Evolutionary conservation across 78 protist species (phyloP).

Genomic region (Protostelium mycophagum): DNA sequence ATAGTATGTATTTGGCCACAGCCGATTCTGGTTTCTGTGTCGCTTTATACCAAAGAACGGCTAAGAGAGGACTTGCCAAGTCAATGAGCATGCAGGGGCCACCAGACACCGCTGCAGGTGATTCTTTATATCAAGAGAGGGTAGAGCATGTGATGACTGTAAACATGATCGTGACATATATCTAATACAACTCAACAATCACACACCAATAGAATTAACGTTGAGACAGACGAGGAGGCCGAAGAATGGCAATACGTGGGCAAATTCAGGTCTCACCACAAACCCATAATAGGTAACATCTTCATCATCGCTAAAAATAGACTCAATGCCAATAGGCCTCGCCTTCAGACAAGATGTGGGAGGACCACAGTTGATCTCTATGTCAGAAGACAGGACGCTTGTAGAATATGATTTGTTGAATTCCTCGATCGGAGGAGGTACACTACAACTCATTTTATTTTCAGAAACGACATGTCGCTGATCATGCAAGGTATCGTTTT

Average conservation of each 20-base stretch:
- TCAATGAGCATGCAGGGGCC: background rate
- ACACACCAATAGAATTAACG: no score
- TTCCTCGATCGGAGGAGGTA: conserved; percentile 22
- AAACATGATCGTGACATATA: no score
- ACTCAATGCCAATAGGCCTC: background rate
- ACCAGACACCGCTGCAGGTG: background rate
- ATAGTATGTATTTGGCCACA: background rate
- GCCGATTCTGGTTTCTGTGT: conserved; percentile 10
- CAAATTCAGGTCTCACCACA: conserved; percentile 24
- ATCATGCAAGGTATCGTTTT: no score
- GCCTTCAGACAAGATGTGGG: background rate
- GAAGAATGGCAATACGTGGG: conserved; percentile 56
- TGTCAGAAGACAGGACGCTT: conserved; percentile 36
- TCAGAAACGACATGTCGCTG: no score
- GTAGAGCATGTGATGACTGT: no score
- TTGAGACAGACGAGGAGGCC: background rate
- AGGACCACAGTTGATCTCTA: conserved; percentile 18
- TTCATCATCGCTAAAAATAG: conserved; percentile 10
- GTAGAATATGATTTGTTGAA: conserved; percentile 59
- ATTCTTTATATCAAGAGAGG: no score
- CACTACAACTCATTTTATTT: no score
- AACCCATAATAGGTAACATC: conserved; percentile 32
- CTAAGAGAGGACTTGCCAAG: background rate
- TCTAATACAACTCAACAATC: background rate
- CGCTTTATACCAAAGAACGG: background rate